Evolutionary conservation across 306 rosid species (phyloP).

Genomic region (cucumber (Cucumis sativus)): DNA sequence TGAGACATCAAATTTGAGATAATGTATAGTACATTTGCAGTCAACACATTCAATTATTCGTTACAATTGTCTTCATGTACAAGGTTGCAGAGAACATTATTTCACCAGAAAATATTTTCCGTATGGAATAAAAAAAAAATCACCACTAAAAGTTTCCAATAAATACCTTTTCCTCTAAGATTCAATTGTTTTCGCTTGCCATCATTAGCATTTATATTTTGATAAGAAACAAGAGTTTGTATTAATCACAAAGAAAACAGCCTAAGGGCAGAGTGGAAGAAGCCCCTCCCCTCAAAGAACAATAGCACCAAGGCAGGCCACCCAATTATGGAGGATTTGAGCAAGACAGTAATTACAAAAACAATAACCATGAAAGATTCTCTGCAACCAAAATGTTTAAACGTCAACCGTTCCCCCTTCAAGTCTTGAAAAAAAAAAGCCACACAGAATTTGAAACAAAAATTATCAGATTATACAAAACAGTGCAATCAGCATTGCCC

Average conservation of each 20-base stretch:
- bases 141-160: not conserved
- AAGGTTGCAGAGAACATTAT: not conserved
- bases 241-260: too few species aligned
- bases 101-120: not conserved
- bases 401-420: not conserved
- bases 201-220: not conserved
- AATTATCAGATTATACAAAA: not conserved
- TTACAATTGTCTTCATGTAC: not conserved
- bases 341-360: too few species aligned
- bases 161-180: not conserved
- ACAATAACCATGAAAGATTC: not conserved
- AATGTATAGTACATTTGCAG: not conserved
- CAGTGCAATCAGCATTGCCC: not conserved
- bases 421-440: not conserved
- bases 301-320: too few species aligned
- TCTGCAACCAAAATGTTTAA: not conserved
- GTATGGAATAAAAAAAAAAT: not conserved
- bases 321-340: too few species aligned
- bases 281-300: too few species aligned
- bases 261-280: too few species aligned
- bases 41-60: not conserved
- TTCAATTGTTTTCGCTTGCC: not conserved
- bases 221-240: too few species aligned
- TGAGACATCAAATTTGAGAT: not conserved
- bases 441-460: not conserved